Evolutionary conservation across 768 basidiomycete species (phyloP), one percentile per base, ranked within the genome.

Genomic region (Agrocybe pediades): DNA sequence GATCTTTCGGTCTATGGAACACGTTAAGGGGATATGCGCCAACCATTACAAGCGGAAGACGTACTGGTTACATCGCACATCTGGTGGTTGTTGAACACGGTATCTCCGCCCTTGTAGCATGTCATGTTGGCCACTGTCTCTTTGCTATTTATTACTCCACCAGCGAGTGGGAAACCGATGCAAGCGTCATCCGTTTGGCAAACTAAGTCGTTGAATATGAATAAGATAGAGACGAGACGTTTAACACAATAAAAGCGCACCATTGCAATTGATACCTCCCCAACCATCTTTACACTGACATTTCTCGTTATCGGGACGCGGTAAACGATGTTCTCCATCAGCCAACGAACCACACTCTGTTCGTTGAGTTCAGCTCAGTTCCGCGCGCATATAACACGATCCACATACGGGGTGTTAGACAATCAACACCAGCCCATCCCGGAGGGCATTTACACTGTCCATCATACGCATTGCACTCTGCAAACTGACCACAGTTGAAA

Each of bases 401-500:
- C 53, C 33, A 15, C 40, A 44, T 71, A 97, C 95, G 88, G 19
- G 97, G 96, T 7, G 83, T 83, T 48, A 97, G 72, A 72, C 97
- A 99, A 65, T 98, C 96, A 30, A 95, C 88, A 1, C 97, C 97
- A 42, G 94, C 92, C 86, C 95, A 99, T n/a, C 97, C 97, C 39
- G 92, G 82, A 1, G 95, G 94, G 64, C 97, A 99, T 65, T 93
- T 87, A 73, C 97, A 99, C 63, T 97, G 94, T 1, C 97, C 97
- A 65, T 98, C 86, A 65, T 90, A 98, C 45, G 84, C 79, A 65
- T 95, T 88, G 72, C 97, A 99, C 41, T 85, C 74, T 23, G 94
- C 95, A 60, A 85, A 97, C 70, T 98, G 93, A 1, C 93, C 93
- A 65, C 96, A 99, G 0, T 80, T 88, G 70, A 95, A 98, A 0